A percentile compares a stretch with the other conserved stretches of the same genome.
phyloP scores from a whole-genome alignment of 805 yeast genomes.

The Ogataea trehaloabstinens region DNA sequence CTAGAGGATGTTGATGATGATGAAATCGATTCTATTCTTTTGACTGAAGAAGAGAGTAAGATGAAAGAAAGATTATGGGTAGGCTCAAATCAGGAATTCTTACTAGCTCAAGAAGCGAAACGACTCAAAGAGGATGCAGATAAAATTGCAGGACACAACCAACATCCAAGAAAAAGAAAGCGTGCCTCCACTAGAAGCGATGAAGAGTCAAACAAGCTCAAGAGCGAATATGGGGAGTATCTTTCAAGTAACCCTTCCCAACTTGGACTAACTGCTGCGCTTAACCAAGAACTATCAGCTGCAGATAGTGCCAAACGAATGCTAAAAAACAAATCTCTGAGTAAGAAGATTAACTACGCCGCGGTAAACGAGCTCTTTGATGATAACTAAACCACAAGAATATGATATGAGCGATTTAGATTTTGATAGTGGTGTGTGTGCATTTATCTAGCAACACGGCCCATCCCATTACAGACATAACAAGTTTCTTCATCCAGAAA shows the following conservation, averaged over 20 bases:
- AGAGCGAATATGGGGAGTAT: slow-evolving; percentile 27
- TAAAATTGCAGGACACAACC: slow-evolving; percentile 73
- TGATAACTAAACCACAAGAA: slow-evolving; percentile 15
- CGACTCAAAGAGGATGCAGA: slow-evolving; percentile 85
- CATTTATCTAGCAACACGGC: slow-evolving; percentile 39
- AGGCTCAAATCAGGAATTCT: slow-evolving; percentile 81
- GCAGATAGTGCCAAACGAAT: slow-evolving; percentile 78
- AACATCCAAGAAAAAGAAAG: slow-evolving; percentile 49
- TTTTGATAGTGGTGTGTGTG: neutral
- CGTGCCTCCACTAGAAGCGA: slow-evolving; percentile 27
- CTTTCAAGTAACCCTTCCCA: slow-evolving; percentile 21
- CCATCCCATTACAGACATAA: slow-evolving; percentile 64
- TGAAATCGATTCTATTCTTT: slow-evolving; percentile 59
- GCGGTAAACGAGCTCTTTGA: slow-evolving; percentile 60
- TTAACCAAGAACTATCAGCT: slow-evolving; percentile 55
- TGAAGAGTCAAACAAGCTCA: slow-evolving; percentile 22
- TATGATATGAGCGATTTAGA: neutral
- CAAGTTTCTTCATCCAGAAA: slow-evolving; percentile 64
- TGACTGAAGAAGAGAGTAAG: slow-evolving; percentile 66
- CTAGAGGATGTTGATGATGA: slow-evolving; percentile 82
- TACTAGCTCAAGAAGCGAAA: slow-evolving; percentile 82
- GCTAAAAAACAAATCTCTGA: slow-evolving; percentile 71
- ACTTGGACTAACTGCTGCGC: slow-evolving; percentile 38
- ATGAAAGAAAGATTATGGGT: slow-evolving; percentile 87
- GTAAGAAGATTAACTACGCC: slow-evolving; percentile 87